Evolutionary conservation across 352 stramenopile species (phyloP).

Genomic region (Globisporangium nagaii): DNA sequence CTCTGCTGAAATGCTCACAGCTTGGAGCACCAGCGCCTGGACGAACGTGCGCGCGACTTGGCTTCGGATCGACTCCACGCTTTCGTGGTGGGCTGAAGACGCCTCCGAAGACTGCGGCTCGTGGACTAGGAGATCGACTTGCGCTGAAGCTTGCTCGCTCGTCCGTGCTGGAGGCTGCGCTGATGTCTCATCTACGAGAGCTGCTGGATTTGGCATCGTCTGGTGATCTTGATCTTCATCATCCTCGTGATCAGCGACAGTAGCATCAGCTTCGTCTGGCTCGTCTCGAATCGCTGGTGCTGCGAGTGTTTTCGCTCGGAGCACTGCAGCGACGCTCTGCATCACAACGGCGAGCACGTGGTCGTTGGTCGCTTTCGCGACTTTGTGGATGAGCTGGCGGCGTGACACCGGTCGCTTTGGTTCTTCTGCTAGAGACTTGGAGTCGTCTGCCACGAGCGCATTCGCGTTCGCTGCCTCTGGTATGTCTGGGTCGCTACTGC

Average conservation of each 20-base stretch:
- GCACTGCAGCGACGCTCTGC: constrained; percentile 6
- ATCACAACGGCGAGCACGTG: constrained; percentile 8
- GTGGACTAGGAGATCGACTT: too few relatives aligned
- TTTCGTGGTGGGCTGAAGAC: not conserved
- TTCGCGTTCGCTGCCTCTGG: too few relatives aligned
- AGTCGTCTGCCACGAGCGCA: too few relatives aligned
- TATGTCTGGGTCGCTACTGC: not conserved
- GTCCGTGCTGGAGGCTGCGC: too few relatives aligned
- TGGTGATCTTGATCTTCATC: not conserved
- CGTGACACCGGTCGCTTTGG: not conserved
- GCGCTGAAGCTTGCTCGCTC: too few relatives aligned
- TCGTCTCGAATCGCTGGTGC: not conserved
- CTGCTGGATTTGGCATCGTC: not conserved
- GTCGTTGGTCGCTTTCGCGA: constrained; percentile 17
- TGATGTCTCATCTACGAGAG: not conserved
- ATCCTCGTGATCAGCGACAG: not conserved
- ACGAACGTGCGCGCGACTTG: not conserved
- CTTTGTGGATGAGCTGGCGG: constrained; percentile 8
- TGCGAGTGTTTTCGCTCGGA: too few relatives aligned
- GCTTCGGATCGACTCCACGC: not conserved
- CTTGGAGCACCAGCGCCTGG: not conserved
- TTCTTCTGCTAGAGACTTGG: too few relatives aligned
- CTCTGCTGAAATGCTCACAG: not conserved
- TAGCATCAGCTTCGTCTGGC: constrained; percentile 4
- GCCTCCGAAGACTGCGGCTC: too few relatives aligned